Base-by-base conservation (phyloP, 2,329 filamentous ascomycete species). In the Chaetomium sp. region DNA sequence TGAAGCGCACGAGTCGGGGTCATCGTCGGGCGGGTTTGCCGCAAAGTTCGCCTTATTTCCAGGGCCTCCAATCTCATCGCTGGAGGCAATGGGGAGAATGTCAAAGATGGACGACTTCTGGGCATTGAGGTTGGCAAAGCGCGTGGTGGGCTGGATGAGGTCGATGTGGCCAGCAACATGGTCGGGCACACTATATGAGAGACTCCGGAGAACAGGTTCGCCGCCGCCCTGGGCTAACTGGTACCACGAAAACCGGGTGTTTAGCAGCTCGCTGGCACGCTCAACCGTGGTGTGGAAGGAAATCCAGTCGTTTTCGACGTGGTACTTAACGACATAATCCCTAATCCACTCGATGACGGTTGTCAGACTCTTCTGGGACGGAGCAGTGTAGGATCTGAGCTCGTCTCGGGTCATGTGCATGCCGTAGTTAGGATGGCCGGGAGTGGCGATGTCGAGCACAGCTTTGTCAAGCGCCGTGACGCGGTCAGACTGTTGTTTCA, bases 71-170 rank as follows among this genome's bases (percentile, higher is more conserved):
- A 52, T 49, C 14, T 53, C 54, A 6, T 59, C 56, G 1, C 60
- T 57, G 10, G 64, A 60, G 32, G 63, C 62, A 10, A 71, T 49
- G 37, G 65, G 63, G 47, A 68, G 61, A 49, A 69, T 61, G 10
- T 72, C 66, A 54, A 68, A 78, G 53, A 78, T 67, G 52, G 55
- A 52, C 19, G 62, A 63, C 45, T 62, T 65, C 55, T 79, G 74
- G 2, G 76, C 62, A 35, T 66, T 68, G 27, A 79, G 72, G 54
- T 76, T 71, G 14, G 79, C 79, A 56, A 87, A 87, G 41, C 79
- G 75, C 4, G 81, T 87, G 0, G 84, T 87, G 1, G 84, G 84
- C 67, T 86, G 81, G 49, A 87, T 80, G 65, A 86, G 75, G 56
- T 81, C 79, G 55, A 88, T 75, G 62, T 82, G 74, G 44, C 72